Percentiles rank a stretch among this genome's conserved stretches.
Conservation (phyloP, 441 rosid species). For the Arabidopsis hybrid region DNA sequence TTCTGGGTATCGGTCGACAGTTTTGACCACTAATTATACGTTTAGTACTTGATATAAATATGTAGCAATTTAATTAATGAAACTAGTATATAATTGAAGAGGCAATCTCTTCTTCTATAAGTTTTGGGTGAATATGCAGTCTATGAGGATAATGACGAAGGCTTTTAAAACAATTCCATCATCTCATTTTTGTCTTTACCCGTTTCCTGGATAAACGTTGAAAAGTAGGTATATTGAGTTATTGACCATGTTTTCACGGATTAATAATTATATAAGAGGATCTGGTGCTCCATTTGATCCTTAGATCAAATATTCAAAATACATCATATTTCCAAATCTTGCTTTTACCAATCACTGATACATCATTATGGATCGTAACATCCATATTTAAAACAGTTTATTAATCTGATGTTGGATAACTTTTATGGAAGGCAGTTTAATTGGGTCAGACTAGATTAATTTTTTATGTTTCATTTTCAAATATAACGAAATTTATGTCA, state of each 20-base stretch:
- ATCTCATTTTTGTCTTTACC: background rate
- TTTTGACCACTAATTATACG: background rate
- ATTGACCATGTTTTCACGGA: background rate
- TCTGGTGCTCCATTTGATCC: too few relatives aligned
- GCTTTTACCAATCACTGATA: too few relatives aligned
- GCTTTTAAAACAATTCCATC: background rate
- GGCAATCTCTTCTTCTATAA: background rate
- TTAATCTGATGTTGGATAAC: too few relatives aligned
- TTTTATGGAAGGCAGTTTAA: too few relatives aligned
- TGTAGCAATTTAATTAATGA: background rate
- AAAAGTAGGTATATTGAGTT: too few relatives aligned
- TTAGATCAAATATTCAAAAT: too few relatives aligned
- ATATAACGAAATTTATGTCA: too few relatives aligned
- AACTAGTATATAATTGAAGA: background rate
- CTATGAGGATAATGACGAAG: background rate
- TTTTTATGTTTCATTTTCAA: too few relatives aligned
- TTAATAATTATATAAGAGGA: background rate
- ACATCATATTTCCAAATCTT: too few relatives aligned
- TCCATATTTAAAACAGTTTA: too few relatives aligned
- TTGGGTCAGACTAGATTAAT: too few relatives aligned
- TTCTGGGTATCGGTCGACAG: background rate
- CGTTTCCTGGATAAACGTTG: conserved; percentile 1
- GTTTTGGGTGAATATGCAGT: background rate
- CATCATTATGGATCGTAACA: too few relatives aligned
- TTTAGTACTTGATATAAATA: background rate